Evolutionary conservation across 768 basidiomycete genomes (phyloP), one percentile per base, ranked within the genome.

Genomic region (Tulasnella sp.): DNA sequence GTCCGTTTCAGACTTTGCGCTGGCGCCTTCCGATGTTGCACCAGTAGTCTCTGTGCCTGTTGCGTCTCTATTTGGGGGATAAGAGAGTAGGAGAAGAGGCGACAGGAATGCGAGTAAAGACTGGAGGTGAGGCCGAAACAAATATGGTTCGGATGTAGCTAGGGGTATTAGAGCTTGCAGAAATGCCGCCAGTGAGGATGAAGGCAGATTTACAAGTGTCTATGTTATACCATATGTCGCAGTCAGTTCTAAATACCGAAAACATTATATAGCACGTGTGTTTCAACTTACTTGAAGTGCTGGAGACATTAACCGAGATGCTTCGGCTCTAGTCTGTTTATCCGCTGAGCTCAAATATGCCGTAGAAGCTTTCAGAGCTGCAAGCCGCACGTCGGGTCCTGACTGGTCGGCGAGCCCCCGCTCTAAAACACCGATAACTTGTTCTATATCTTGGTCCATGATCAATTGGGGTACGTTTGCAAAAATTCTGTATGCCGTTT

Each of bases 81-180:
- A 42, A 7, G 16, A 3, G n/a, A 16, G 49, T 22, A 85, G 71
- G n/a, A 86, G 77, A 15, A 88, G 67, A 1, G 74, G 69, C 0
- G 81, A 79, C 27, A 88, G 68, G 63, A 88, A 88, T 0, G 74
- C 68, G 16, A 89, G 69, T 20, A 91, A 67, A 0, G 75, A 74
- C 6, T 69, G 67, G 6, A 90, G 68, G 60, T 90, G 87, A 0
- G 81, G 77, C 19, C 72, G 70, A 59, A 91, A 91, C n/a, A 89
- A 69, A 1, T 68, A 66, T 0, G 87, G 80, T 53, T 83, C 73
- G 1, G 78, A 72, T 4, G 74, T 66, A 24, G 81, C 77, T 10
- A 90, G 73, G 0, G 85, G 81, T 0, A 81, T 84, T 16, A 90
- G 68, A 3, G 78, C 73, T 13, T 72, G 66, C 40, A 88, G 69